Evolutionary conservation across 768 basidiomycete genomes (phyloP), one percentile per base, ranked within the genome.

Genomic region (Lactifluus pinguis): DNA sequence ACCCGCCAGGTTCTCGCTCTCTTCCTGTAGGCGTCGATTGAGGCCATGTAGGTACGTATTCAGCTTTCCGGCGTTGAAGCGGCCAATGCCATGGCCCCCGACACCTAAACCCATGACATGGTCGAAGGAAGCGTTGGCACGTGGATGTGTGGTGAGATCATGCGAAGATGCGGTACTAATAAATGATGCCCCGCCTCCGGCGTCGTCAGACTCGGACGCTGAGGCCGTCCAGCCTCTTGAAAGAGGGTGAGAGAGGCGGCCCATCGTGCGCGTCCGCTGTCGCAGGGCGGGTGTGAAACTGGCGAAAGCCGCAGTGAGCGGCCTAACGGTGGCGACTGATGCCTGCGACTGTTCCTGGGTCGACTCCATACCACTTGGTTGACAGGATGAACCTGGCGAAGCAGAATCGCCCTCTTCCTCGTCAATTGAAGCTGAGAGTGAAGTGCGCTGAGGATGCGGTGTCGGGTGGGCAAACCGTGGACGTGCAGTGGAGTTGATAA

Each of bases 111-210:
- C 89, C 69, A 90, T 83, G 1, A 84, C 82, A 29, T 89, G 89
- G 68, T 94, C 93, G 63, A 94, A 92, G 8, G 91, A 93, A 13
- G 90, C 89, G 68, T 95, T 95, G 58, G 83, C 87, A 9, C 89
- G 82, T 55, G 76, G 72, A 69, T 90, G 85, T 6, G 85, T 83
- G 2, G 90, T 91, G 45, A 95, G 76, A 69, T 95, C 92, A 65
- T 95, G 89, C 25, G 93, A 93, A 1, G 91, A 92, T 1, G 88
- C 82, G 1, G 87, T 91, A 4, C 91, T 92, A 50, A 89, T 76
- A 71, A 87, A 84, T 1, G 91, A 92, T 0, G 77, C 81, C 44
- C 80, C 77, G 61, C 85, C 86, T 10, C 72, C 72, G 4, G 72
- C 75, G 14, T 60, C 84, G 19, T 65, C 72, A 6, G 69, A 65